A percentile compares a stretch with the other conserved stretches of the same genome.
Evolutionary conservation across 768 basidiomycete genomes (phyloP).

Genomic region (Lactarius evosmus): DNA sequence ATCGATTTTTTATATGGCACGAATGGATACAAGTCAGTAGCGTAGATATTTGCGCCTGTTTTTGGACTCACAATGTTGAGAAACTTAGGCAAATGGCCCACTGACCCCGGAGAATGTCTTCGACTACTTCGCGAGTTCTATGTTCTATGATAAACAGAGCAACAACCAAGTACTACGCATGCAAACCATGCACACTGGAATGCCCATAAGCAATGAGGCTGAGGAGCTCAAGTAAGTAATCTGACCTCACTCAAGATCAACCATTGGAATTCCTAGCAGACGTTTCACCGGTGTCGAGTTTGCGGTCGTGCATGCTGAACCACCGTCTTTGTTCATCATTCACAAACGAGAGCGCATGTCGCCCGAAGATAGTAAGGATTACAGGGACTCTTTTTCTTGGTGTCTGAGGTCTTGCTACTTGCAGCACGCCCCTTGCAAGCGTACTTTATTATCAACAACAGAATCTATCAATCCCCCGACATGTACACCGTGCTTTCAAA

Average conservation of each 20-base stretch:
- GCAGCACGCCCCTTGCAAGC: constrained; percentile 70
- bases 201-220: constrained; percentile 71
- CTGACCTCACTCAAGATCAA: background rate
- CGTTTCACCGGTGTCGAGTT: constrained; percentile 88
- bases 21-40: constrained; percentile 75
- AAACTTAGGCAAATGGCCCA: constrained; percentile 65
- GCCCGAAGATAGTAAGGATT: constrained; percentile 69
- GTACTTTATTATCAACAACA: constrained; percentile 86
- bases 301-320: constrained; percentile 72
- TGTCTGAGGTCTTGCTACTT: constrained; percentile 15
- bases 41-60: background rate
- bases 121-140: constrained; percentile 86
- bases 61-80: constrained; percentile 11
- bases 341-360: constrained; percentile 85
- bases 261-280: constrained; percentile 38
- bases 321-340: constrained; percentile 82
- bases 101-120: constrained; percentile 76
- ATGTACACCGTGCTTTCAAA: constrained; percentile 82
- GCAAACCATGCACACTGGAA: constrained; percentile 88
- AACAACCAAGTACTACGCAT: constrained; percentile 90
- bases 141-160: constrained; percentile 94
- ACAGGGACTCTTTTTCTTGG: background rate
- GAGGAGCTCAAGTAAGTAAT: constrained; percentile 77
- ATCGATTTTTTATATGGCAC: constrained; percentile 86
- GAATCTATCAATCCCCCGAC: constrained; percentile 86